Evolutionary conservation across 1,139 yeast genomes (phyloP), one percentile per base, ranked within the genome.

Genomic region (Meyerozyma sp.): DNA sequence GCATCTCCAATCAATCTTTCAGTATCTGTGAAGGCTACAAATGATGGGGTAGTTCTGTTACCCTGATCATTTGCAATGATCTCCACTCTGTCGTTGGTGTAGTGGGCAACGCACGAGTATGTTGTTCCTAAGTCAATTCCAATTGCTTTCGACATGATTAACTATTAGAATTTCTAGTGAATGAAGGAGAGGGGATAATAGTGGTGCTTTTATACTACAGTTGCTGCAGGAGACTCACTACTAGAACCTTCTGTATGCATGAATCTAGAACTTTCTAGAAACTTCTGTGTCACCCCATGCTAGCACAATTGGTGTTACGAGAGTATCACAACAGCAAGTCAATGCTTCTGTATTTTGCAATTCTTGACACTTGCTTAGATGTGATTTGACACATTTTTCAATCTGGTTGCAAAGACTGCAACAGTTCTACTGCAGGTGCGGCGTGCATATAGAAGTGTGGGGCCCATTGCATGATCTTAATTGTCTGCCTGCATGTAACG

Each of bases 41-140:
- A 84, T 49, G 88, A n/a, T n/a, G n/a, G n/a, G n/a, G n/a, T n/a
- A n/a, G n/a, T n/a, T n/a, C n/a, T n/a, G n/a, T n/a, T n/a, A n/a
- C n/a, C n/a, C n/a, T n/a, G n/a, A n/a, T n/a, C n/a, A n/a, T n/a
- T n/a, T n/a, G n/a, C n/a, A n/a, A n/a, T n/a, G n/a, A n/a, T n/a
- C n/a, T n/a, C n/a, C n/a, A n/a, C n/a, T n/a, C n/a, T n/a, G n/a
- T n/a, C n/a, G n/a, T n/a, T n/a, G n/a, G n/a, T n/a, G n/a, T n/a
- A n/a, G n/a, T n/a, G n/a, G n/a, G n/a, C 91, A 56, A 84, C 91
- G 80, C 91, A 84, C 44, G 91, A 84, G 73, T 84, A 84, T 46
- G 91, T 84, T 49, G 91, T 84, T 71, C 91, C 91, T 75, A 84
- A 82, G 74, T 84, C 91, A 70, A 84, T 84, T 69, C 91, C 91